These are phyloP conservation scores for Inonotus hispidus DNA, from an alignment of 1,284 basidiomycete genomes.

Conservation along the genomic window DNA sequence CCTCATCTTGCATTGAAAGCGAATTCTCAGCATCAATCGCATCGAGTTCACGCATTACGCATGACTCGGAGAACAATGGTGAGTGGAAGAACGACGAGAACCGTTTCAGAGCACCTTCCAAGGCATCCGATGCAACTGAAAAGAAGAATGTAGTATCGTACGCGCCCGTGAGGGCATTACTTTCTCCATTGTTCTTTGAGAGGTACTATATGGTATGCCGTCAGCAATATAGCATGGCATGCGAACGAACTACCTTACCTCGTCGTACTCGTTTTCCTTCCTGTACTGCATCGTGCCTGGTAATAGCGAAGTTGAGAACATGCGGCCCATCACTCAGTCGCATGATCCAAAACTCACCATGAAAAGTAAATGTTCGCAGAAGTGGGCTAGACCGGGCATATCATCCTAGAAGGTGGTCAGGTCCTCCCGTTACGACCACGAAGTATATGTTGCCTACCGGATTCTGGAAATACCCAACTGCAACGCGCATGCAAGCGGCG, in stretches of 20 bases:
- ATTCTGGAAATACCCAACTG: slow-evolving; percentile 91
- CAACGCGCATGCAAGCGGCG: slow-evolving; percentile 90
- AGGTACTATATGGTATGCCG: slow-evolving; percentile 53
- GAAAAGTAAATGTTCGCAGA: slow-evolving; percentile 94
- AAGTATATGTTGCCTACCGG: slow-evolving; percentile 48
- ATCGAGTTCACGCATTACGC: slow-evolving; percentile 91
- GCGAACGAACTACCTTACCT: slow-evolving; percentile 39
- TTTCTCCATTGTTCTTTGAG: slow-evolving; percentile 84
- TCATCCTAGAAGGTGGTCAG: slow-evolving; percentile 52
- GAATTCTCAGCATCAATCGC: slow-evolving; percentile 98
- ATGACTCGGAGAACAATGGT: slow-evolving; percentile 86
- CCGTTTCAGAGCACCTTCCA: slow-evolving; percentile 81
- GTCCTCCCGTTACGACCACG: neutral
- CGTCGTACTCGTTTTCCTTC: slow-evolving; percentile 87
- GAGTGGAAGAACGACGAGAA: slow-evolving; percentile 95
- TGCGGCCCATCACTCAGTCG: neutral
- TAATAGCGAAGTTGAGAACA: neutral
- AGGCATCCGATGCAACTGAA: slow-evolving; percentile 77
- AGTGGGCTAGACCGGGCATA: slow-evolving; percentile 86
- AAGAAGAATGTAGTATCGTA: slow-evolving; percentile 95
- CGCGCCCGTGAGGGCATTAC: slow-evolving; percentile 93
- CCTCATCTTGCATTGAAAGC: slow-evolving; percentile 92
- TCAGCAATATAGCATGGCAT: slow-evolving; percentile 1
- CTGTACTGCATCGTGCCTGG: slow-evolving; percentile 81
- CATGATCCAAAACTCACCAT: slow-evolving; percentile 55